Percentiles rank a stretch among this genome's conserved stretches.
Conservation (phyloP, 305 asterid species). For the Salvia sclarea region DNA sequence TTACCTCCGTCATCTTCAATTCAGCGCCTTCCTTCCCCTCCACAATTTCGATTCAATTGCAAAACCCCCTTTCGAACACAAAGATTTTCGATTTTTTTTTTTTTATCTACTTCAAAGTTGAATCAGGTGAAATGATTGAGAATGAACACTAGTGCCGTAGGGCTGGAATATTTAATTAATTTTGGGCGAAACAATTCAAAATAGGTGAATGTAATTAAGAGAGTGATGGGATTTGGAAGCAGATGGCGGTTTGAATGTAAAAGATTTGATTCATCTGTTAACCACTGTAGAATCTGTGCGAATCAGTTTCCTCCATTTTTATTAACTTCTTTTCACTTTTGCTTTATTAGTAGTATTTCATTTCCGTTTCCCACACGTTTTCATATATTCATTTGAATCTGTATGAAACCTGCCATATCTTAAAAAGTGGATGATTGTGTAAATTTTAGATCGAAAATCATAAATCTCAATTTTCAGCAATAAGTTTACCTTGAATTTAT, state of each 20-base stretch:
- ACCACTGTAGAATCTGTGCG: slow-evolving; percentile 2
- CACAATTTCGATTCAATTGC: slow-evolving; percentile 30
- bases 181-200: slow-evolving; percentile 1
- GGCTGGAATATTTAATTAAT: neutral
- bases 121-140: slow-evolving; percentile 25
- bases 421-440: neutral
- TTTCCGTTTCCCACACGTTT: neutral
- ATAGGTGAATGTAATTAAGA: slow-evolving; percentile 22
- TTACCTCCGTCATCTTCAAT: slow-evolving; percentile 72
- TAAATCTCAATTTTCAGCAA: no score
- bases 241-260: slow-evolving; percentile 12
- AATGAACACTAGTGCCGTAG: slow-evolving; percentile 8
- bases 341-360: neutral
- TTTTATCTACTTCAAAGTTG: slow-evolving; percentile 6
- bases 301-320: neutral
- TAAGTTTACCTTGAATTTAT: no score
- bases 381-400: neutral
- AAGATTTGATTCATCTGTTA: neutral
- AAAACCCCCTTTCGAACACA: slow-evolving; percentile 42
- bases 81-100: neutral
- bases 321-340: neutral
- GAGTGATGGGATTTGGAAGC: slow-evolving; percentile 19
- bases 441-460: no score
- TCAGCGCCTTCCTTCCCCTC: neutral
- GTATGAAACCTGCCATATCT: neutral